Base-by-base conservation (phyloP, 768 basidiomycete species). In the Suillus ampliporus region DNA sequence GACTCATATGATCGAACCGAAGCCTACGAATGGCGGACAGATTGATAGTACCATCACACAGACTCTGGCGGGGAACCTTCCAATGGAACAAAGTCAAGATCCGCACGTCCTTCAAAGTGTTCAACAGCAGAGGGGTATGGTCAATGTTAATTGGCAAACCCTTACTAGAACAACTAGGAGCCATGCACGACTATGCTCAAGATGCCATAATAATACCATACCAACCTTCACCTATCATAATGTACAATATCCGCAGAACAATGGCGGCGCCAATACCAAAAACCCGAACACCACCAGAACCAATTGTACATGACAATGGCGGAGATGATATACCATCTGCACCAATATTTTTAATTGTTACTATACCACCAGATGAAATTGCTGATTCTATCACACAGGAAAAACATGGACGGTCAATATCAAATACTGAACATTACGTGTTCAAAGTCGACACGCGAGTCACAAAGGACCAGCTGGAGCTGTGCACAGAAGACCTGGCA, bases 1-100 rank as follows among this genome's bases (percentile, higher is more conserved):
- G 13, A 0, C 58, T 62, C 11, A 6, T 23, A 4, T 59, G 52
- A 3, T 77, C 76, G 4, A 21, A 3, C 1, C 62, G 56, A 37
- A 38, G 28, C 5, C 64, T 80, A 2, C 48, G 71, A 1, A 77
- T 80, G 78, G 79, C 77, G 26, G 69, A 76, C 61, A 73, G 77
- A 0, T 6, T 50, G 0, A 21, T 64, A 10, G 58, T 62, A 9
- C 56, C 61, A 11, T 67, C 66, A 0, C 5, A 61, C 11, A 61
- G 61, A n/a, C 4, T n/a, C 0, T 68, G 67, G 69, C n/a, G 15
- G 2, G 64, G 66, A 1, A 26, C 17, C 3, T 43, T 60, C 50
- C 34, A 35, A 3, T 11, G 23, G 38, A 38, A 47, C 15, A 35
- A 48, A 23, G 44, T 5, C 1, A 40, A 44, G 11, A 17, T 11